A percentile compares a stretch with the other conserved stretches of the same genome.
phyloP scores from a whole-genome alignment of 2,329 filamentous ascomycete species.

The Incumbomyces lentus region DNA sequence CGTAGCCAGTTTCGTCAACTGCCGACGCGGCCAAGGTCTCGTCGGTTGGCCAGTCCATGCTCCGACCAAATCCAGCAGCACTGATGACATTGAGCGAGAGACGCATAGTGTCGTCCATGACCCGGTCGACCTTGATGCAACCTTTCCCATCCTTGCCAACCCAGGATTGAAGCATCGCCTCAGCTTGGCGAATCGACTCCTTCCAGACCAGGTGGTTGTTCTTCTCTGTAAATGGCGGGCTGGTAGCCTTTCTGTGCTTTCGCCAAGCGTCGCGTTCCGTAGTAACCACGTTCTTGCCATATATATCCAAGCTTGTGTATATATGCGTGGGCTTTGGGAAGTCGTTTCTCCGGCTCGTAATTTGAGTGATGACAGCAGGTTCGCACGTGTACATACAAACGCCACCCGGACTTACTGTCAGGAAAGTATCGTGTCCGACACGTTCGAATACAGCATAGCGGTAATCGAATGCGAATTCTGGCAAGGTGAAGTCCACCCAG shows the following conservation, averaged over 20 bases:
- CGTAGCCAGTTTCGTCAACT: constrained; percentile 37
- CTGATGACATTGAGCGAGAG: constrained; percentile 51
- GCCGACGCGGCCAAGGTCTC: constrained; percentile 19
- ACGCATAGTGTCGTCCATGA: constrained; percentile 57
- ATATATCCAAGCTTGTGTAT: constrained; percentile 52
- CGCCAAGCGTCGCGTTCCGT: constrained; percentile 62
- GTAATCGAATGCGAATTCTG: constrained; percentile 20
- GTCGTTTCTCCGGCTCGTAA: constrained; percentile 55
- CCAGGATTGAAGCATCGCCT: constrained; percentile 52
- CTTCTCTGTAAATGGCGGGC: constrained; percentile 64
- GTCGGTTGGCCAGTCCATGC: constrained; percentile 51
- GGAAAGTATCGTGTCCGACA: constrained; percentile 50
- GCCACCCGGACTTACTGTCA: constrained; percentile 50
- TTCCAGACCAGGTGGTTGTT: constrained; percentile 59
- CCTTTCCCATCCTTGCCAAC: constrained; percentile 32
- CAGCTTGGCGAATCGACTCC: constrained; percentile 54
- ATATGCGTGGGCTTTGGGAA: constrained; percentile 59
- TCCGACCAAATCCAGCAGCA: constrained; percentile 60
- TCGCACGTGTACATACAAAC: constrained; percentile 50
- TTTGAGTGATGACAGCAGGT: constrained; percentile 55
- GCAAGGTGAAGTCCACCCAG: constrained; percentile 33
- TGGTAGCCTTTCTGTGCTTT: constrained; percentile 60
- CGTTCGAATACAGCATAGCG: constrained; percentile 43
- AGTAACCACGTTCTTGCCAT: constrained; percentile 61
- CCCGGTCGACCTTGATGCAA: constrained; percentile 43